Percentiles rank a stretch among this genome's conserved stretches.
phyloP scores from a whole-genome alignment of 2,329 filamentous ascomycete genomes.

The Penicillium aurantiogriseum region DNA sequence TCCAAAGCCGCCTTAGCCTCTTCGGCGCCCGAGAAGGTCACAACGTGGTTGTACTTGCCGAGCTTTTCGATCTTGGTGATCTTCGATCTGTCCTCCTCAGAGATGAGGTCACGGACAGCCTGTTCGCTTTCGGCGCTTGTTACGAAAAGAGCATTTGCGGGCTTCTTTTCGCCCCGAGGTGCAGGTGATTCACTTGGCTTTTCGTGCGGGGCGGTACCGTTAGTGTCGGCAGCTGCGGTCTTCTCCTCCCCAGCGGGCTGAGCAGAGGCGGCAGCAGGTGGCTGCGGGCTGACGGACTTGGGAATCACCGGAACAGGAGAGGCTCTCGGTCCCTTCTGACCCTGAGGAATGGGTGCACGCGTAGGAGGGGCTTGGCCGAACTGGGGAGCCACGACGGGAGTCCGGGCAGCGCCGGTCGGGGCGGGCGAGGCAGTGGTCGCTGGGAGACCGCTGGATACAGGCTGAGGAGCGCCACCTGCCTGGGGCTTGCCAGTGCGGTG shows the following conservation, averaged over 20 bases:
- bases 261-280: conserved; percentile 38
- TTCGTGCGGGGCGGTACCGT: conserved; percentile 52
- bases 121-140: conserved; percentile 82
- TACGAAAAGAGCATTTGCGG: conserved; percentile 83
- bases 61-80: conserved; percentile 69
- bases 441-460: conserved; percentile 29
- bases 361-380: conserved; percentile 43
- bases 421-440: conserved; percentile 37
- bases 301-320: conserved; percentile 46
- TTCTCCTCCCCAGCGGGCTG: conserved; percentile 49
- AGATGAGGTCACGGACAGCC: conserved; percentile 76
- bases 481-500: conserved; percentile 84
- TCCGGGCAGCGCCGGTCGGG: conserved; percentile 38
- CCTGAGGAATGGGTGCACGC: conserved; percentile 30
- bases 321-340: conserved; percentile 35
- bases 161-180: conserved; percentile 62
- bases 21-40: conserved; percentile 75
- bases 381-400: conserved; percentile 38
- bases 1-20: conserved; percentile 78
- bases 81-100: conserved; percentile 78
- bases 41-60: conserved; percentile 73
- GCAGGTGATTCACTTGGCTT: conserved; percentile 46
- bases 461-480: conserved; percentile 31
- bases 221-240: conserved; percentile 50
- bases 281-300: conserved; percentile 40